Base-by-base conservation (phyloP, 1,284 basidiomycete genomes). In the Pseudozyma flocculosa region DNA sequence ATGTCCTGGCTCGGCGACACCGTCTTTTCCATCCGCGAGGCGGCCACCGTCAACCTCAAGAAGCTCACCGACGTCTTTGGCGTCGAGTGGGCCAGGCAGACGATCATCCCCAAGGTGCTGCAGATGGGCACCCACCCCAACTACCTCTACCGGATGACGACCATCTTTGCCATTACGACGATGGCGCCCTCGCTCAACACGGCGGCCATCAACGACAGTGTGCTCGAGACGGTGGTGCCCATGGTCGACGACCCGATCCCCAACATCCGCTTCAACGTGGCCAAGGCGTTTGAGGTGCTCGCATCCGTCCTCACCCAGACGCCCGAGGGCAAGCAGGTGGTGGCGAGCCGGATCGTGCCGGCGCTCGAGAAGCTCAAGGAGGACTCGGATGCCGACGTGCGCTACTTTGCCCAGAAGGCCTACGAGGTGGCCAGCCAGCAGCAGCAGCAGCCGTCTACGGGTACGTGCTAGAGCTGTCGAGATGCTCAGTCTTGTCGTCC, bases 1-100 rank as follows among this genome's bases (percentile, higher is more conserved):
- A 96, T 99, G 93, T 91, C 90, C 18, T 99, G 95, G 95, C 81
- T 99, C 58, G 94, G 94, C 22, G 95, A 99, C 79, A 96, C 92
- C 30, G 95, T 99, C 30, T 99, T 89, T 82, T 93, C 90, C 78
- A 99, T 99, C 77, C 87, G 95, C 42, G 95, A 99, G 80, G 89
- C 94, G 15, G 95, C 95, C 1, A 98, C 92, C 0, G 85, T 92
- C 78, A 99, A 99, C 79, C 82, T 99, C 70, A 93, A 92, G 83
- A 96, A 95, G 79, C 82, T 99, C 70, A 96, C 94, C 4, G 95
- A 98, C 72, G 95, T 97, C 8, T 99, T 99, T 75, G 95, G 95
- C 40, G 92, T 97, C 21, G 93, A 96, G 17, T 99, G 95, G 95
- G 92, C 95, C 34, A 88, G 87, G 78, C 83, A 85, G 54, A 88